phyloP scores from a whole-genome alignment of 176 grass and related monocot genomes.

The Eleusine coracana region DNA sequence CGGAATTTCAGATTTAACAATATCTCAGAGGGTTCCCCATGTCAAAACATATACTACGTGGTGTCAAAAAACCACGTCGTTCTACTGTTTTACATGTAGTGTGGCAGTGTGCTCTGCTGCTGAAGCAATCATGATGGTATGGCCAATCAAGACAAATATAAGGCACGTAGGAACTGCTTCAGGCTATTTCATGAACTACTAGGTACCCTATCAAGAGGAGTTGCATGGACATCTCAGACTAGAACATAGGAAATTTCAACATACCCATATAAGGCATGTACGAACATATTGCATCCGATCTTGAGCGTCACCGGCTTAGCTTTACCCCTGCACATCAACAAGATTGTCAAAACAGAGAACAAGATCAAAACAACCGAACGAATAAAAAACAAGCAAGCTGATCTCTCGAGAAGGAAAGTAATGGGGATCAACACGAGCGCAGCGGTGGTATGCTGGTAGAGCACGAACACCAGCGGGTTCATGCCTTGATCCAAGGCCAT shows the following conservation, averaged over 20 bases:
- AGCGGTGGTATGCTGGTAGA: conserved; percentile 68
- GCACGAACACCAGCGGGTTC: conserved; percentile 68
- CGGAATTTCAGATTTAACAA: background rate
- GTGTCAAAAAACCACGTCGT: background rate
- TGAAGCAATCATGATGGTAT: conserved; percentile 6
- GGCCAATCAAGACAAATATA: too few relatives aligned
- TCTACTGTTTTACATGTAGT: conserved; percentile 5
- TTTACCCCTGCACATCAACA: conserved; percentile 45
- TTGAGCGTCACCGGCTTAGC: conserved; percentile 57
- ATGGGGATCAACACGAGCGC: conserved; percentile 59
- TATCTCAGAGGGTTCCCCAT: background rate
- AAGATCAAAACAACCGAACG: background rate
- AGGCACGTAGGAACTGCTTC: background rate
- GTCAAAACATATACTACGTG: background rate
- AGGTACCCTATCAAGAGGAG: too few relatives aligned
- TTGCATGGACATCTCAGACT: too few relatives aligned
- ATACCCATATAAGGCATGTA: conserved; percentile 71
- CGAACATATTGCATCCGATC: conserved; percentile 60
- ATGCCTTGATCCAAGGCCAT: conserved; percentile 60
- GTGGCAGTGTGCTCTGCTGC: conserved; percentile 2
- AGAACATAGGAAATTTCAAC: background rate
- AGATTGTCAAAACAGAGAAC: conserved; percentile 17
- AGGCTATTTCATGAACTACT: background rate
- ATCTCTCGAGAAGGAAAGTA: conserved; percentile 66
- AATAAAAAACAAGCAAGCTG: background rate